Evolutionary conservation across 495 filamentous ascomycete genomes (phyloP).

Genomic region (Viridothelium virens): DNA sequence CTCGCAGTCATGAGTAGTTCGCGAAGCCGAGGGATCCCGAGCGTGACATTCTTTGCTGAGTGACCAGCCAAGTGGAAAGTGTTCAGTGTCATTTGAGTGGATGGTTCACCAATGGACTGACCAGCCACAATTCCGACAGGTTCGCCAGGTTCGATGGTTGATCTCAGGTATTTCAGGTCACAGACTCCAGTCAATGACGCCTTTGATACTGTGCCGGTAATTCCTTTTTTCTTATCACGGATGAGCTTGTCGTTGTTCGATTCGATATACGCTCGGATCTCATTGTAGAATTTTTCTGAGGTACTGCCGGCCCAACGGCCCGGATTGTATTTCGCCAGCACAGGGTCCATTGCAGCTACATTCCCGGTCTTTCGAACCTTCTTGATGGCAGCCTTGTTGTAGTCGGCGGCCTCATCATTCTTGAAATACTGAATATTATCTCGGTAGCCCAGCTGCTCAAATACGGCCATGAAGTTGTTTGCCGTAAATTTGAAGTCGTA

Average conservation of each 20-base stretch:
- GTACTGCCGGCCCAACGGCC: conserved; percentile 72
- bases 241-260: conserved; percentile 66
- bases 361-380: conserved; percentile 61
- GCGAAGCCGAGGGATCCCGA: conserved; percentile 92
- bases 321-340: conserved; percentile 63
- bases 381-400: conserved; percentile 74
- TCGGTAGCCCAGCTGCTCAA: conserved; percentile 45
- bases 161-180: conserved; percentile 86
- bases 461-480: conserved; percentile 59
- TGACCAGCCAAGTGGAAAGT: conserved; percentile 99
- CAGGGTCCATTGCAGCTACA: conserved; percentile 66
- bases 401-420: conserved; percentile 45
- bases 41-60: conserved; percentile 95
- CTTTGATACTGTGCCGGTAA: conserved; percentile 48
- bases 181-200: conserved; percentile 75
- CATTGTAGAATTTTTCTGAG: conserved; percentile 74
- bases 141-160: conserved; percentile 90
- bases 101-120: conserved; percentile 93
- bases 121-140: conserved; percentile 96
- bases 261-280: conserved; percentile 65
- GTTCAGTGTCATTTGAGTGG: conserved; percentile 99
- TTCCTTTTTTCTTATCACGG: conserved; percentile 63
- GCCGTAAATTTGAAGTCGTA: conserved; percentile 84
- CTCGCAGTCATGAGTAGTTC: conserved; percentile 99
- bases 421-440: conserved; percentile 43